Percentiles rank a stretch among this genome's conserved stretches.
These are phyloP conservation scores for Magnolia sinica DNA, from an alignment of 164 flowering plant species.

Conservation along the genomic window DNA sequence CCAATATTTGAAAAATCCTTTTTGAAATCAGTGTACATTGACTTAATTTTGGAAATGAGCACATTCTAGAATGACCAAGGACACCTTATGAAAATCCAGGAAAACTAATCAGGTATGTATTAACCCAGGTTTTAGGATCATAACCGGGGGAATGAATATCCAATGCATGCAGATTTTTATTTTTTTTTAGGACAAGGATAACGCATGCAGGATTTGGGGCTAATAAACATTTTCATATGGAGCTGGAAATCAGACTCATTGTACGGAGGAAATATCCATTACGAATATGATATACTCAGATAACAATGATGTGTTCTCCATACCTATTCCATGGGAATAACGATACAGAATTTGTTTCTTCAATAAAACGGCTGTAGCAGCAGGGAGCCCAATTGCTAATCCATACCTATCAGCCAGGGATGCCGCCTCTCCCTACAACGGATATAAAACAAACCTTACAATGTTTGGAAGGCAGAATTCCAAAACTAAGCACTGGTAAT, in stretches of 20 bases:
- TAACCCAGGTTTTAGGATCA: neutral
- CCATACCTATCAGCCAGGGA: slow-evolving; percentile 83
- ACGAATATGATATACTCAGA: too few relatives aligned
- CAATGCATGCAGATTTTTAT: too few relatives aligned
- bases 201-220: too few relatives aligned
- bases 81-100: neutral
- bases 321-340: slow-evolving; percentile 90
- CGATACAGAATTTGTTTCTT: slow-evolving; percentile 80
- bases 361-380: slow-evolving; percentile 52
- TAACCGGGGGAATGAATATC: neutral
- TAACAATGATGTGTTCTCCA: neutral
- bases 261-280: neutral
- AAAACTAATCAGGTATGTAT: neutral
- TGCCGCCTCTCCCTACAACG: slow-evolving; percentile 84
- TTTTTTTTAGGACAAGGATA: too few relatives aligned
- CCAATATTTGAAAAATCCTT: neutral
- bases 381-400: slow-evolving; percentile 67
- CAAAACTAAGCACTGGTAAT: slow-evolving; percentile 1
- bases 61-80: neutral
- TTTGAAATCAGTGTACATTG: too few relatives aligned
- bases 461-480: neutral
- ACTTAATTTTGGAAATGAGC: neutral
- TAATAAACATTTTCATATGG: too few relatives aligned
- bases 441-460: slow-evolving; percentile 1
- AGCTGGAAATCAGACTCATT: too few relatives aligned